Evolutionary conservation across 2,329 filamentous ascomycete genomes (phyloP).

Genomic region (Polytolypa hystricis): DNA sequence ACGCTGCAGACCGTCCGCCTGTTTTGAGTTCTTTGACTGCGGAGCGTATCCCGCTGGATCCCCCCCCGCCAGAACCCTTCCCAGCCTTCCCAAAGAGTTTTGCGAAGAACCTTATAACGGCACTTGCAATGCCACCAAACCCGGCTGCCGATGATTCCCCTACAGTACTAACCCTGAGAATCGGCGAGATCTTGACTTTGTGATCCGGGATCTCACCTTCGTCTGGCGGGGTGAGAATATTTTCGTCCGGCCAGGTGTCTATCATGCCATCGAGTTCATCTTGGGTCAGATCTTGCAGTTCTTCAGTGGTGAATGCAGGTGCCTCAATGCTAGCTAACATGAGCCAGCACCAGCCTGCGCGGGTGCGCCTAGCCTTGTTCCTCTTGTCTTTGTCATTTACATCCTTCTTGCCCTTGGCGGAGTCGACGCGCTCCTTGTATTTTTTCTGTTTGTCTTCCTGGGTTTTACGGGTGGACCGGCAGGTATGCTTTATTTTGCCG

Average conservation of each 20-base stretch:
- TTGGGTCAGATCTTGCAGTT: not conserved
- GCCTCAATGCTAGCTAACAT: not conserved
- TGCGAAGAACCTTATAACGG: not conserved
- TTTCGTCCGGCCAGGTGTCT: conserved; percentile 7
- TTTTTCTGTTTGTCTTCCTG: not conserved
- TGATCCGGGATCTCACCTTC: conserved; percentile 13
- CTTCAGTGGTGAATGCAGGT: not conserved
- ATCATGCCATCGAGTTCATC: not conserved
- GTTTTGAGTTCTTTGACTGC: no score
- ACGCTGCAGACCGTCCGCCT: no score
- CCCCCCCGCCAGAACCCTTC: no score
- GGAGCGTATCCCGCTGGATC: no score
- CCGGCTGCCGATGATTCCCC: not conserved
- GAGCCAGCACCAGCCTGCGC: not conserved
- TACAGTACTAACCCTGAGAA: not conserved
- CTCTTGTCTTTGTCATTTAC: conserved; percentile 15
- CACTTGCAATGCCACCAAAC: not conserved
- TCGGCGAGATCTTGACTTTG: conserved; percentile 1
- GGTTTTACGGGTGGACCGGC: not conserved
- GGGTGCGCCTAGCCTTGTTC: not conserved
- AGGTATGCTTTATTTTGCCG: not conserved
- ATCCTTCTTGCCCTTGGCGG: not conserved
- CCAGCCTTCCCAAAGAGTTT: not conserved
- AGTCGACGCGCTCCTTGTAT: not conserved
- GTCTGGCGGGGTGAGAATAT: conserved; percentile 10